Base-by-base conservation (phyloP, 306 rosid species). In the Cucurbita ficifolia region DNA sequence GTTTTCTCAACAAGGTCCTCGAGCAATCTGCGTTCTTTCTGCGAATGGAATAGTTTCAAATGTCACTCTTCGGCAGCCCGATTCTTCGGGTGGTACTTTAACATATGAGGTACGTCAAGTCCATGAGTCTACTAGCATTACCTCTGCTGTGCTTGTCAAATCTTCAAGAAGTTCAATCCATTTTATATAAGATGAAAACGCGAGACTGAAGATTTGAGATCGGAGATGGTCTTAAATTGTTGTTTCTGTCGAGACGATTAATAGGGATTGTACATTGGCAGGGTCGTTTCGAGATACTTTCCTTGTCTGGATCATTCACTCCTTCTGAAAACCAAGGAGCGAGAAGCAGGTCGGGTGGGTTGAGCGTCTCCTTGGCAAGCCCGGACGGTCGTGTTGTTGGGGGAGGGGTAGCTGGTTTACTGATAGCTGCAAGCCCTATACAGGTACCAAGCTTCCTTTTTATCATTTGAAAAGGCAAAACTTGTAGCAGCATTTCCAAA, bases 211-310 rank as follows among this genome's bases (percentile, higher is more conserved):
- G 21, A n/a, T 22, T 0, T 10, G 29, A 36, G 0, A 71, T 71
- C 1, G 17, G 7, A 70, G 8, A 33, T 29, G 2, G 38, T 45
- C 36, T 65, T 6, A 8, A 51, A 38, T 50, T 71, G 16, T 71
- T 53, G 35, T 50, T 71, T 71, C 17, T 5, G 49, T 71, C 10
- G 3, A 6, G 38, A 10, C 35, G 33, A 53, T 51, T 52, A 38
- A 72, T n/a, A 70, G 13, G 40, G 52, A 16, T 16, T 36, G 46
- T 62, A 3, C 21, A 22, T 43, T 74, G 73, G 53, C 29, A 92
- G 98, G 96, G 98, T 35, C 92, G 89, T 18, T 92, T 90, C 64
- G 91, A 90, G 76, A 88, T 92, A 83, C 87, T 90, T 55, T 82
- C 88, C 5, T 65, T 92, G 63, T 83, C 92, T 24, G 98, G 98